Evolutionary conservation across 2,329 filamentous ascomycete genomes (phyloP).

Genomic region (Sarocladium brachiariae): DNA sequence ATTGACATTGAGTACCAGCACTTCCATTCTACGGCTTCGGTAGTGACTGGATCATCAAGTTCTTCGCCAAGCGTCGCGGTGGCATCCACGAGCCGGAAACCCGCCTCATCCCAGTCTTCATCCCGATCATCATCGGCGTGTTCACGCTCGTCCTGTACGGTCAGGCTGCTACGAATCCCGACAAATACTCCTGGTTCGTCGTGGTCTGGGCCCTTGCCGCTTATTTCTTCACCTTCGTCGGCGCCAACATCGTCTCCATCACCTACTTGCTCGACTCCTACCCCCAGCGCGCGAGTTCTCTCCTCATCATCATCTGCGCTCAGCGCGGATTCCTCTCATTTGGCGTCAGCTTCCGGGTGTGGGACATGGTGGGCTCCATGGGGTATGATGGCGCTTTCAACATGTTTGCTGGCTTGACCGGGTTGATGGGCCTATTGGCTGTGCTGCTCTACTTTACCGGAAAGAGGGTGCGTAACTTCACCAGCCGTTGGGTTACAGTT

Average conservation of each 20-base stretch:
- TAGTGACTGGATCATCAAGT: conserved; percentile 14
- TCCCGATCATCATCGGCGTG: not conserved
- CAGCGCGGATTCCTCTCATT: not conserved
- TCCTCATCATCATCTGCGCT: not conserved
- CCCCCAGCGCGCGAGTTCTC: not conserved
- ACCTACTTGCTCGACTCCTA: not conserved
- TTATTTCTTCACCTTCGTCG: not conserved
- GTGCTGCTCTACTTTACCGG: not conserved
- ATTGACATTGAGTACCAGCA: not conserved
- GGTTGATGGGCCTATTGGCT: not conserved
- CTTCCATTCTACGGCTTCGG: conserved; percentile 17
- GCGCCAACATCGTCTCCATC: not conserved
- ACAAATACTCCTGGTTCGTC: not conserved
- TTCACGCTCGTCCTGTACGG: conserved; percentile 11
- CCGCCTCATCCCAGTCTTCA: not conserved
- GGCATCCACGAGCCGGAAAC: not conserved
- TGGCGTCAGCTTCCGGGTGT: not conserved
- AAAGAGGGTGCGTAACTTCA: not conserved
- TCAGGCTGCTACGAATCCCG: not conserved
- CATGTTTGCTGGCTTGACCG: conserved; percentile 1
- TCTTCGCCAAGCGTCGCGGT: not conserved
- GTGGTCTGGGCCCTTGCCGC: not conserved
- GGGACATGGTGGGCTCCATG: not conserved
- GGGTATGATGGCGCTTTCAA: not conserved
- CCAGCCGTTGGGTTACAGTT: not conserved